Conservation (phyloP, 495 filamentous ascomycete species). For the Podospora anserina region DNA sequence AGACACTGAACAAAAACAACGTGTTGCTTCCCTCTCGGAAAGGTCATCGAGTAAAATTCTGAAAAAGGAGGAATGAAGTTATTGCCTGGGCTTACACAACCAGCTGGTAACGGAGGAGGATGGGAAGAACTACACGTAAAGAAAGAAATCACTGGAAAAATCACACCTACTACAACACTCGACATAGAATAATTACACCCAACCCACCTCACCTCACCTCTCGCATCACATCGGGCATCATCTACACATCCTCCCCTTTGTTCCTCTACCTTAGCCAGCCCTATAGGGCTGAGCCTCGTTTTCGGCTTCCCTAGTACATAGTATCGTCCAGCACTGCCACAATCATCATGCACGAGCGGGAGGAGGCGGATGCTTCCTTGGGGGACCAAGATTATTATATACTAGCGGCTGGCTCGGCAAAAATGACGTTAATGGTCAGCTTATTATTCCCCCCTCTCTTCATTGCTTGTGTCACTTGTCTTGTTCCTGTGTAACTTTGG, state of each 20-base stretch:
- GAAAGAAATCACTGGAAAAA: neutral
- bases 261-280: neutral
- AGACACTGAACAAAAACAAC: too few relatives aligned
- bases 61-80: too few relatives aligned
- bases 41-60: too few relatives aligned
- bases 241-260: neutral
- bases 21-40: too few relatives aligned
- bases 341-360: slow-evolving; percentile 14
- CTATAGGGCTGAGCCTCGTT: neutral
- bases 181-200: neutral
- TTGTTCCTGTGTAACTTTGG: neutral
- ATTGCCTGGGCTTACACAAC: too few relatives aligned
- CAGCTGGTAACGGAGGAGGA: neutral
- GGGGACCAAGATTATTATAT: neutral
- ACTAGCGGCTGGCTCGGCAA: neutral
- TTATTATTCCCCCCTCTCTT: too few relatives aligned
- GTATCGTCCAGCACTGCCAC: slow-evolving; percentile 16
- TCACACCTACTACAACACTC: neutral
- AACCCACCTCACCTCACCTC: neutral
- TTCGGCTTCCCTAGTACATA: neutral
- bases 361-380: neutral
- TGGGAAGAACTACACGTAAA: neutral
- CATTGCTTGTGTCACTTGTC: neutral
- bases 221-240: neutral
- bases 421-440: neutral